Base-by-base conservation (phyloP, 805 yeast genomes). In the Cyberlindnera sargentensis region DNA sequence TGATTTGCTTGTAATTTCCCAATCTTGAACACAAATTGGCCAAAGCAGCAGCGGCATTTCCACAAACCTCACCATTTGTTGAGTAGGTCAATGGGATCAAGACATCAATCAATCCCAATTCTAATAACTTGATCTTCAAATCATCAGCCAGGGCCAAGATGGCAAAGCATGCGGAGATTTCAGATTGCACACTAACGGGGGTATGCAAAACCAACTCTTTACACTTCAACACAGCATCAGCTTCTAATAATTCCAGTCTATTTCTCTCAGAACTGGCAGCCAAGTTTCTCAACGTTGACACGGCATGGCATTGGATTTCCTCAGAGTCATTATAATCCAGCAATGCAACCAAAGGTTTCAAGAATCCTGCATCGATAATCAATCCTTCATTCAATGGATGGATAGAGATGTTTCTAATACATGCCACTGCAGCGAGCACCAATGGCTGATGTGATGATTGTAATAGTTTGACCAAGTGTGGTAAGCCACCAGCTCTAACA, bases 261-360 rank as follows among this genome's bases (percentile, higher is more conserved):
- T 91, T 91, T 62, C 88, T 80, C 68, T 93, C 98, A 35, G 93
- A 81, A 41, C 93, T 81, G 4, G 99, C 99, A 23, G 99, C 99
- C 55, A 93, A 74, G 63, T 93, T 93, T 65, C 99, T 78, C 59
- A 93, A 73, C 7, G 98, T 90, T 2, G 97, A 90, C 28, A 93
- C 96, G 2, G 98, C 95, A 66, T 93, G 99, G 63, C 99, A 93
- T 68, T 91, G 96, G 51, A 93, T 91, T 67, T 93, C 99, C 63
- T 91, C 96, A 52, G 86, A 84, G 57, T 87, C 95, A 41, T 79
- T 76, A 63, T 82, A 86, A 61, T 84, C 90, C 52, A 93, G 78
- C 47, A 93, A 71, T 8, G 81, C 76, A 15, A 93, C 96, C 53
- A 93, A 75, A 8, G 99, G 98, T 57, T 82, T 81, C 57, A 93